Percentiles rank a stretch among this genome's conserved stretches.
Conservation (phyloP, 495 filamentous ascomycete genomes). For the Xylaria sp. region DNA sequence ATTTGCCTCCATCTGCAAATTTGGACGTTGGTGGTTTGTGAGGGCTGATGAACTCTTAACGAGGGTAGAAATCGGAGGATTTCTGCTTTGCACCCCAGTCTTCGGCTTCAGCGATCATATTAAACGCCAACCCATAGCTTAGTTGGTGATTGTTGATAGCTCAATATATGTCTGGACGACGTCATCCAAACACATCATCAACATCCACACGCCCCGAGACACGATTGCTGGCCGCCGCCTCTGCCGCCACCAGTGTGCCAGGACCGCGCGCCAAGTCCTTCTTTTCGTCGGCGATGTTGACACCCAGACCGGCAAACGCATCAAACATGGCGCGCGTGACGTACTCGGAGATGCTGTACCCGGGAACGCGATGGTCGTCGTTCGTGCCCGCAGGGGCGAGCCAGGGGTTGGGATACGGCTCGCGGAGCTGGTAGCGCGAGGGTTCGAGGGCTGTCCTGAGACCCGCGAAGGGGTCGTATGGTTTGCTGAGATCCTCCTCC, state of each 20-base stretch:
- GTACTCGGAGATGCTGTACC: conserved; percentile 83
- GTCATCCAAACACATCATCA: conserved; percentile 50
- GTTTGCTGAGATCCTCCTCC: conserved; percentile 50
- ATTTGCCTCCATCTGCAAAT: not conserved
- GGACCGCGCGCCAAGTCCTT: conserved; percentile 42
- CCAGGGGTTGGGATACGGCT: conserved; percentile 64
- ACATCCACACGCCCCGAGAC: conserved; percentile 46
- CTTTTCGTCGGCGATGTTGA: conserved; percentile 82
- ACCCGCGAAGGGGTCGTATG: conserved; percentile 90
- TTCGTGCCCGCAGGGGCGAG: conserved; percentile 69
- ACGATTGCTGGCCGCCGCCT: conserved; percentile 44
- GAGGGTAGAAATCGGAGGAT: not conserved
- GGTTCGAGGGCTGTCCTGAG: conserved; percentile 70
- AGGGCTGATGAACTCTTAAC: not conserved
- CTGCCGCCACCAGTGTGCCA: conserved; percentile 43
- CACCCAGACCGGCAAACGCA: conserved; percentile 85
- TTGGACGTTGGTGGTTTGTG: not conserved
- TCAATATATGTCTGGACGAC: no score
- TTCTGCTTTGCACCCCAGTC: not conserved
- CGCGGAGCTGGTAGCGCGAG: conserved; percentile 70
- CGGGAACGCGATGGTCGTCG: conserved; percentile 71
- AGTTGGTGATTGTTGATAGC: not conserved
- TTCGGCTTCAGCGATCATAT: not conserved
- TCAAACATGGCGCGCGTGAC: conserved; percentile 81
- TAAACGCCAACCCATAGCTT: not conserved